phyloP scores from a whole-genome alignment of 2,329 filamentous ascomycete genomes.

The Colletotrichum sansevieriae region DNA sequence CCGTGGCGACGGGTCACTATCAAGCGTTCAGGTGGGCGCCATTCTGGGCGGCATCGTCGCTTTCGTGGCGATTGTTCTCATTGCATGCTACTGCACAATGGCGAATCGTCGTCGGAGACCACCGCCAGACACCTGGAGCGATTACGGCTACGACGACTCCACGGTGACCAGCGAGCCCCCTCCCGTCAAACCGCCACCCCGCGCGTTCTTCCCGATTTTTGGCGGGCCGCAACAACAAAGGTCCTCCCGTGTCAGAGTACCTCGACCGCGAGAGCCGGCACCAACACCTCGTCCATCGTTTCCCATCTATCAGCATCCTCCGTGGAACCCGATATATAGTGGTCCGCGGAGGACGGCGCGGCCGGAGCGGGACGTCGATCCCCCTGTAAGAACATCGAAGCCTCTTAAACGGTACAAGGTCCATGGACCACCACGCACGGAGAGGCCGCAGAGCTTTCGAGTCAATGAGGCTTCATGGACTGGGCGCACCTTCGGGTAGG shows the following conservation, averaged over 20 bases:
- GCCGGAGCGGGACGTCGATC: too few species aligned
- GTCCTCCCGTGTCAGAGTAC: too few species aligned
- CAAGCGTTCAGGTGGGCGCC: slow-evolving; percentile 55
- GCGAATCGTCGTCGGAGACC: neutral
- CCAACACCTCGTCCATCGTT: neutral
- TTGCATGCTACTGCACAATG: slow-evolving; percentile 50
- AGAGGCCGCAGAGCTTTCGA: neutral
- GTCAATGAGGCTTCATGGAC: neutral
- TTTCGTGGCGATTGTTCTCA: slow-evolving; percentile 51
- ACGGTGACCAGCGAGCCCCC: neutral
- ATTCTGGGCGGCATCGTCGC: slow-evolving; percentile 57
- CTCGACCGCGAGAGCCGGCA: too few species aligned
- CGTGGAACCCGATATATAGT: neutral
- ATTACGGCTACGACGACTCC: slow-evolving; percentile 24
- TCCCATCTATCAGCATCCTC: neutral
- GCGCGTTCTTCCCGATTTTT: neutral
- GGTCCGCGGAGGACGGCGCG: too few species aligned
- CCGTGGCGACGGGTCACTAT: slow-evolving; percentile 46
- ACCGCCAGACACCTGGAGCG: neutral
- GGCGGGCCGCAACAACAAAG: neutral
- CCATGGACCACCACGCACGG: neutral
- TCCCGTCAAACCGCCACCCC: neutral
- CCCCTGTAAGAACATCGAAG: too few species aligned
- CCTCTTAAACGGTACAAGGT: neutral
- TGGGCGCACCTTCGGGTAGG: neutral